Evolutionary conservation across 257 asterid species (phyloP), one percentile per base, ranked within the genome.

Genomic region (Handroanthus guayacan): DNA sequence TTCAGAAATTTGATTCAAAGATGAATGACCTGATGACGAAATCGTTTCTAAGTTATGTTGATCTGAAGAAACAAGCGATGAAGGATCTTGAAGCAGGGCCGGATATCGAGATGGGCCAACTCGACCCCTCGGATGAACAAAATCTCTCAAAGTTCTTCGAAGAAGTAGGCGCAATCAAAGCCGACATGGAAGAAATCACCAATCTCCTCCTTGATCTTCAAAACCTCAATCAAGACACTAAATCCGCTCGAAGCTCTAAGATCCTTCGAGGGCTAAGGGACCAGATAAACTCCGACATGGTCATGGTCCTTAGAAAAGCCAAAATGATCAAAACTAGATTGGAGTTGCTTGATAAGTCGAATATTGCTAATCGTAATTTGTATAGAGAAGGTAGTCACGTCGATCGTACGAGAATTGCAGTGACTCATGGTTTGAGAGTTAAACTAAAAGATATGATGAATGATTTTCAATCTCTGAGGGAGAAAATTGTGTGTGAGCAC

Each of bases 11-110:
- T 71, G 76, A 62, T n/a, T 71, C 81, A 76, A 86, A 84, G 86
- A 92, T 90, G 97, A 92, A 92, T 43, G 96, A 92, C 75, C 82
- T 90, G 37, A 88, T 90, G 97, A 88, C 96, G 8, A 92, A 84
- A 60, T 92, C 97, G 18, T 87, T 92, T 79, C 66, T 87, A 69
- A 90, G 86, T 81, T 92, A 92, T 71, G 96, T 92, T 2, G 95
- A 92, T 72, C 78, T 92, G 75, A 90, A 92, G 93, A 92, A 92
- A 54, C 95, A 89, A 56, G 96, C 97, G 1, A 76, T 71, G 82
- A 85, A 85, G 85, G 97, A 93, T 37, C 80, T 84, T 4, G 93
- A 86, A 80, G 31, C 90, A 5, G 89, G 78, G 18, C 79, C 80
- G 1, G 93, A 88, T 68, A 57, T 91, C 2, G 98, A 93, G 68